Evolutionary conservation across 176 grass and related monocot species (phyloP).

Genomic region (Oryza longistaminata): DNA sequence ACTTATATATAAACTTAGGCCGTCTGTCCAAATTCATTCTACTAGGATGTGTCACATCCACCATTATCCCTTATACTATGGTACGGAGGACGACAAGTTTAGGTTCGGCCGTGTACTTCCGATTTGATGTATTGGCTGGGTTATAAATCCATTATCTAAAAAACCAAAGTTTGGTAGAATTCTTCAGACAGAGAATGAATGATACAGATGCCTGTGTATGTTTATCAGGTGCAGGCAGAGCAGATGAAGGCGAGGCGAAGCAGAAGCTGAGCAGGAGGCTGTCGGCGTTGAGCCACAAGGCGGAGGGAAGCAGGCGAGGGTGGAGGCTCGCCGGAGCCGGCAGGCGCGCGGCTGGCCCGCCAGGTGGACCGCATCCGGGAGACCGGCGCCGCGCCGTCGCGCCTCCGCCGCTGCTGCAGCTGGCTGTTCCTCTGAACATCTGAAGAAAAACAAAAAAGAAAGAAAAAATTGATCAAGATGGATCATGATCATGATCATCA

Average conservation of each 20-base stretch:
- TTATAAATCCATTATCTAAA: no score
- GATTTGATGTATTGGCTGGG: no score
- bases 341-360: conserved; percentile 51
- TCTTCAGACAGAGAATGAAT: not conserved
- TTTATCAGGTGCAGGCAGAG: conserved; percentile 67
- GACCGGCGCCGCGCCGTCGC: conserved; percentile 51
- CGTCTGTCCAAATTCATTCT: no score
- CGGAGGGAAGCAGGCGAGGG: conserved; percentile 63
- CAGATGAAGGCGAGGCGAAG: conserved; percentile 66
- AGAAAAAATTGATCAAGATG: no score
- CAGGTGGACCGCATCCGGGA: conserved; percentile 74
- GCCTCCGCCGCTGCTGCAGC: conserved; percentile 57
- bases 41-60: no score
- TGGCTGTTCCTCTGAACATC: conserved; percentile 55
- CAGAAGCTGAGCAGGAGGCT: conserved; percentile 55
- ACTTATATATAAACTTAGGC: no score
- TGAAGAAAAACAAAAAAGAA: no score
- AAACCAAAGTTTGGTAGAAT: not conserved
- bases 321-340: conserved; percentile 57
- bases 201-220: not conserved
- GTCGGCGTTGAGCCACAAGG: conserved; percentile 36
- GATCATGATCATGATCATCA: not conserved
- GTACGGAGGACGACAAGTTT: no score
- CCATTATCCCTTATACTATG: no score
- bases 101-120: no score